These are phyloP conservation scores for Paxillus ammoniavirescens DNA, from an alignment of 768 basidiomycete genomes.

Conservation along the genomic window DNA sequence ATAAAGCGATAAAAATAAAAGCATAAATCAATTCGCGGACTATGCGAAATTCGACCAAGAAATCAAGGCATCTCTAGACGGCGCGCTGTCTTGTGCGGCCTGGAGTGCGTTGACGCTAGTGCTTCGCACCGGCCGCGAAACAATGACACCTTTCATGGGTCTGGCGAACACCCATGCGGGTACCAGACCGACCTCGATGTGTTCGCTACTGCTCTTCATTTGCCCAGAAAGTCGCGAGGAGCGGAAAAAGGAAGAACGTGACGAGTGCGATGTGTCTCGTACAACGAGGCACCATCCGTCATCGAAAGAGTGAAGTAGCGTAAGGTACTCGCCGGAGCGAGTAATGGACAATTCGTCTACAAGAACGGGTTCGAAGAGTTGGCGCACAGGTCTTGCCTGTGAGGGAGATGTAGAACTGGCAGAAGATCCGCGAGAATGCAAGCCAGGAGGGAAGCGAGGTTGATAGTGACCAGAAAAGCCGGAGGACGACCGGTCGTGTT, in stretches of 20 bases:
- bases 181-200: conserved; percentile 67
- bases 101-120: conserved; percentile 50
- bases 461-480: conserved; percentile 40
- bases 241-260: conserved; percentile 43
- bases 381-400: conserved; percentile 54
- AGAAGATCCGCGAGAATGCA: conserved; percentile 10
- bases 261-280: conserved; percentile 43
- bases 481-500: conserved; percentile 33
- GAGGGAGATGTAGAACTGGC: conserved; percentile 28
- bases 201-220: conserved; percentile 24
- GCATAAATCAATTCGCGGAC: background rate
- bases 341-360: conserved; percentile 68
- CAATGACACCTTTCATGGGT: conserved; percentile 54
- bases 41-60: conserved; percentile 70
- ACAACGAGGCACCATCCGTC: conserved; percentile 82
- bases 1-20: background rate
- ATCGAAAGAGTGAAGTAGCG: conserved; percentile 64
- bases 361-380: conserved; percentile 65
- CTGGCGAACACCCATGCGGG: conserved; percentile 78
- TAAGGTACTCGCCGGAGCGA: conserved; percentile 55
- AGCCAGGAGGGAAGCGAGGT: conserved; percentile 1
- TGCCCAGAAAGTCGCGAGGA: conserved; percentile 19
- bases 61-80: conserved; percentile 47
- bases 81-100: conserved; percentile 35
- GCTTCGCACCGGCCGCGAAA: conserved; percentile 63